A percentile compares a stretch with the other conserved stretches of the same genome.
These are phyloP conservation scores for Aspergillus ibericus DNA, from an alignment of 2,329 filamentous ascomycete genomes.

Conservation along the genomic window DNA sequence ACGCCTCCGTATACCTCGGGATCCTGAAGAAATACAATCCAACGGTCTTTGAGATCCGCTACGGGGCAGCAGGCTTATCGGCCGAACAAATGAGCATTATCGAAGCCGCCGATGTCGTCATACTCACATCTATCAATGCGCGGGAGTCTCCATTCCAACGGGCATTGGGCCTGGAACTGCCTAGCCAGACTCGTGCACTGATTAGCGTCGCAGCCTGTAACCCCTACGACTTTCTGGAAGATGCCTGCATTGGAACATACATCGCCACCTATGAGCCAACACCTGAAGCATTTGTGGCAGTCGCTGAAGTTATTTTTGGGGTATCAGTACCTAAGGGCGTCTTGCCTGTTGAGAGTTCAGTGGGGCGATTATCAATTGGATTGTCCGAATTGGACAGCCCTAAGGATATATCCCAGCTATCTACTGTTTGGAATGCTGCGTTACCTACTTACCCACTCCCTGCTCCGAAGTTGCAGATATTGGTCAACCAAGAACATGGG, in stretches of 20 bases:
- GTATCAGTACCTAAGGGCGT: slow-evolving; percentile 26
- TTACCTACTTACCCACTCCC: slow-evolving; percentile 40
- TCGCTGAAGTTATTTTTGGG: slow-evolving; percentile 43
- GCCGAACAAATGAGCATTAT: slow-evolving; percentile 33
- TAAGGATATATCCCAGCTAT: slow-evolving; percentile 32
- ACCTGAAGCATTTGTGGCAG: slow-evolving; percentile 42
- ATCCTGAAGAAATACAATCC: slow-evolving; percentile 30
- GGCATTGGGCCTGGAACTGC: slow-evolving; percentile 34
- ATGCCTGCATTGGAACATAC: slow-evolving; percentile 40
- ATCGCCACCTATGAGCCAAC: slow-evolving; percentile 49
- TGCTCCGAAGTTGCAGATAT: slow-evolving; percentile 23
- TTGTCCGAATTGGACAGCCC: slow-evolving; percentile 20
- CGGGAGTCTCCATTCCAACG: slow-evolving; percentile 40
- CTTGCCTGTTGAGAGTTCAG: slow-evolving; percentile 37
- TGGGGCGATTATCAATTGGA: not conserved
- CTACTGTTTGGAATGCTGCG: slow-evolving; percentile 36
- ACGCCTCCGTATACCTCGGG: slow-evolving; percentile 34
- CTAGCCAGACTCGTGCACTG: slow-evolving; percentile 29
- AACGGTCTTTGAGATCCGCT: slow-evolving; percentile 34
- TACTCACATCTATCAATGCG: slow-evolving; percentile 45
- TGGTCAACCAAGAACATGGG: slow-evolving; percentile 29
- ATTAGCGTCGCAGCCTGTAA: slow-evolving; percentile 45
- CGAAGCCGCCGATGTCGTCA: slow-evolving; percentile 39
- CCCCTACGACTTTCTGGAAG: slow-evolving; percentile 48
- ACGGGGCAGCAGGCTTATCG: slow-evolving; percentile 32